A percentile compares a stretch with the other conserved stretches of the same genome.
Evolutionary conservation across 2,329 filamentous ascomycete species (phyloP).

Genomic region (Coniochaeta prunicola): DNA sequence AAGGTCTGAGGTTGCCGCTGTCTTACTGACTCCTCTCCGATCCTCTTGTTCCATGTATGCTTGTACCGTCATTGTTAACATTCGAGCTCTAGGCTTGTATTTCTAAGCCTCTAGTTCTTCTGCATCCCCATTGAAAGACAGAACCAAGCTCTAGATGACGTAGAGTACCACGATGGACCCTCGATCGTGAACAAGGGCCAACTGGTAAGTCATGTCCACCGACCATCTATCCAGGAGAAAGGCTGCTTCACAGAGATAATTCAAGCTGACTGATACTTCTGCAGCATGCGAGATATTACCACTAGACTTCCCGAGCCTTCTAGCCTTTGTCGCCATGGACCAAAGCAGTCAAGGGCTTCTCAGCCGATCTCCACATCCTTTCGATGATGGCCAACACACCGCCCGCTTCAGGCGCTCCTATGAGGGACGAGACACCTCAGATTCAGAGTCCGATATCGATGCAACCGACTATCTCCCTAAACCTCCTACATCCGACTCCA

Average conservation of each 20-base stretch:
- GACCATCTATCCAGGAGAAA: neutral
- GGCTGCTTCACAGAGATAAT: neutral
- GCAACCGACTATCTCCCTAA: conserved; percentile 21
- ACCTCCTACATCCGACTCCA: conserved; percentile 7
- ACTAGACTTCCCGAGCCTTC: neutral
- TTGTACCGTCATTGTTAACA: neutral
- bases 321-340: neutral
- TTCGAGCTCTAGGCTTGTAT: too few relatives aligned
- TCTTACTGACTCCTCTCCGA: neutral
- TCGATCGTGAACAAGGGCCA: neutral
- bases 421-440: conserved; percentile 9
- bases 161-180: neutral
- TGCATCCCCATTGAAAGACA: neutral
- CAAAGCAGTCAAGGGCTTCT: neutral
- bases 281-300: neutral
- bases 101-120: too few relatives aligned
- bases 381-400: neutral
- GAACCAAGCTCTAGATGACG: neutral
- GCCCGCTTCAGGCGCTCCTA: conserved; percentile 3
- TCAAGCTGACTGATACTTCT: neutral
- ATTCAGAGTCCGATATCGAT: conserved; percentile 22
- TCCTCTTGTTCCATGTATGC: neutral
- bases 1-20: neutral
- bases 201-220: neutral
- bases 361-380: neutral